Evolutionary conservation across 2,329 filamentous ascomycete genomes (phyloP).

Genomic region (Colletotrichum sojae): DNA sequence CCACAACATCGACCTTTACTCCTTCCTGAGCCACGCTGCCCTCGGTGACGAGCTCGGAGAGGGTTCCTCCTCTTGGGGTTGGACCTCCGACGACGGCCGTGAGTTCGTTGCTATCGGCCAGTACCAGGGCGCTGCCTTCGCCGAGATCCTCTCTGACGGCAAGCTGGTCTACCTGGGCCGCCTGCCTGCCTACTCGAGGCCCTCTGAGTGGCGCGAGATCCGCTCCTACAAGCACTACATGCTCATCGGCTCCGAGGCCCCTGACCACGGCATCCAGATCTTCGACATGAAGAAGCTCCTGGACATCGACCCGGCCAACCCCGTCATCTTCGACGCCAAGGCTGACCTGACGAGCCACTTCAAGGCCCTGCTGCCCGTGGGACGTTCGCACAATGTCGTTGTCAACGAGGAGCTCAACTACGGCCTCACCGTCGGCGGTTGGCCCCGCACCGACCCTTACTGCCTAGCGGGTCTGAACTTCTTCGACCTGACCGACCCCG

Average conservation of each 20-base stretch:
- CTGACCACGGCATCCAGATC: constrained; percentile 70
- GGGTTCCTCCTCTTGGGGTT: constrained; percentile 61
- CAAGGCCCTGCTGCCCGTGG: constrained; percentile 46
- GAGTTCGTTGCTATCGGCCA: constrained; percentile 62
- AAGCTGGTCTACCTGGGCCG: constrained; percentile 60
- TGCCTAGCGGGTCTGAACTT: constrained; percentile 69
- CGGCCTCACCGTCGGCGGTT: constrained; percentile 60
- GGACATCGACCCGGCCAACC: constrained; percentile 57
- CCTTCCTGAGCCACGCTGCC: constrained; percentile 68
- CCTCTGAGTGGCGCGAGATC: constrained; percentile 52
- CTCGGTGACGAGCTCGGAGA: constrained; percentile 60
- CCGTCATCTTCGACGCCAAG: constrained; percentile 48
- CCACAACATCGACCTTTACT: constrained; percentile 65
- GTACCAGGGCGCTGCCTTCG: constrained; percentile 61
- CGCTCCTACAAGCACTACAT: constrained; percentile 54
- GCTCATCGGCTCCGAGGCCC: constrained; percentile 57
- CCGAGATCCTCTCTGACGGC: constrained; percentile 58
- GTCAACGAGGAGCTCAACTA: constrained; percentile 63
- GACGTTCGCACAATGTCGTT: constrained; percentile 63
- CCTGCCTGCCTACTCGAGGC: constrained; percentile 45
- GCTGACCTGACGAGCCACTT: constrained; percentile 52
- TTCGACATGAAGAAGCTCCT: constrained; percentile 72
- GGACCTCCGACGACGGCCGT: constrained; percentile 61
- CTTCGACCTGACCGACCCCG: constrained; percentile 68
- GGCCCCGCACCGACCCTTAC: constrained; percentile 53